These are phyloP conservation scores for Talaromyces liani DNA, from an alignment of 495 filamentous ascomycete genomes.

Conservation along the genomic window DNA sequence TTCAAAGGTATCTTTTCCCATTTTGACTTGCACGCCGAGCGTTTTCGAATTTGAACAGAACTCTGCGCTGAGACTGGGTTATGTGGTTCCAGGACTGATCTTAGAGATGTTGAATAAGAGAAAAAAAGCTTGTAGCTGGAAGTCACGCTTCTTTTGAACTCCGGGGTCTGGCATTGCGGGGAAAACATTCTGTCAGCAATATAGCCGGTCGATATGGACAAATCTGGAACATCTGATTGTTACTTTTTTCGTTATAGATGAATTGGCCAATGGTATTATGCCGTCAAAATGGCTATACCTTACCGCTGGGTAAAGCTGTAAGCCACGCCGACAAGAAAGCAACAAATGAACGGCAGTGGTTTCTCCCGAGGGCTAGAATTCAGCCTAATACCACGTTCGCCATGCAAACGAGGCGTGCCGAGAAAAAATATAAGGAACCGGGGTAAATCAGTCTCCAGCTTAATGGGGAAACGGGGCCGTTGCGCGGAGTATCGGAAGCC, in stretches of 20 bases:
- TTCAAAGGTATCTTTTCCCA: slow-evolving; percentile 35
- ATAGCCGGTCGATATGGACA: background rate
- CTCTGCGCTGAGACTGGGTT: background rate
- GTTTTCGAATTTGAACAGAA: background rate
- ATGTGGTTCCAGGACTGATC: background rate
- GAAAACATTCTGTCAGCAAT: background rate
- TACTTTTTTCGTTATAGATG: background rate
- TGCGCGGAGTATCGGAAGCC: background rate
- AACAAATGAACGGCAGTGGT: background rate
- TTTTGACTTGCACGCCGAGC: slow-evolving; percentile 10
- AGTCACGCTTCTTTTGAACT: background rate
- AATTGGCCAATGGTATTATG: background rate
- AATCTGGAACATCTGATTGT: background rate
- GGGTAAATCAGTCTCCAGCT: background rate
- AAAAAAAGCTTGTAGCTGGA: background rate
- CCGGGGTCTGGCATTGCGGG: background rate
- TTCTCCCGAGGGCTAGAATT: background rate
- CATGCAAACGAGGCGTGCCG: background rate
- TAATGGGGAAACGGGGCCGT: background rate
- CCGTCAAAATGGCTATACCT: background rate
- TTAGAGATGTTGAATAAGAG: background rate
- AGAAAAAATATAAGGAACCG: too few relatives aligned
- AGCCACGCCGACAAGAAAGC: background rate
- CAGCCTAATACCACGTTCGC: background rate
- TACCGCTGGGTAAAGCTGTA: background rate